phyloP scores from a whole-genome alignment of 192 early-diverging fungal species.

The Coemansia sp. region DNA sequence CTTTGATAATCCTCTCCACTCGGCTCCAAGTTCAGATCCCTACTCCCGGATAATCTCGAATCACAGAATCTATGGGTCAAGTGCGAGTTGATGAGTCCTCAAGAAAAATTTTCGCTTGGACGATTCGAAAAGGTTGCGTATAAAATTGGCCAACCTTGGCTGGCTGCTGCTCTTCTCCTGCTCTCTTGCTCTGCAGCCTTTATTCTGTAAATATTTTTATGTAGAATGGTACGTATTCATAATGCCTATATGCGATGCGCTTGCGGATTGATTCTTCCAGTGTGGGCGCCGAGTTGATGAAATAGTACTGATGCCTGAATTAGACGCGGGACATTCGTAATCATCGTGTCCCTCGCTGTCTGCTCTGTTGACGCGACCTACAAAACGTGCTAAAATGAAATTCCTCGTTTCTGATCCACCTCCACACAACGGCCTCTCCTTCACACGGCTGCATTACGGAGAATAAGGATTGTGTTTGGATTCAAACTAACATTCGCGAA shows the following conservation, averaged over 20 bases:
- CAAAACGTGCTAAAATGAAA: constrained; percentile 41
- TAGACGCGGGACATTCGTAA: constrained; percentile 47
- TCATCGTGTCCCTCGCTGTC: constrained; percentile 51
- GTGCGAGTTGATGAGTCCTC: too few species aligned
- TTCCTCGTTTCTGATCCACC: constrained; percentile 52
- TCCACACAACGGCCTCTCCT: background rate
- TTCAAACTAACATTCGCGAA: too few species aligned
- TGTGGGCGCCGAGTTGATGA: constrained; percentile 38
- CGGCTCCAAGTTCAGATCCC: too few species aligned
- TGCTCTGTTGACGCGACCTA: constrained; percentile 37
- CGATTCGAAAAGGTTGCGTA: too few species aligned
- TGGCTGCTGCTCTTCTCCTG: background rate
- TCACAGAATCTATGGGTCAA: too few species aligned
- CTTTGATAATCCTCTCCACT: too few species aligned
- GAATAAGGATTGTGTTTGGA: too few species aligned
- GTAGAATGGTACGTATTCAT: background rate
- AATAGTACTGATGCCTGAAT: constrained; percentile 46
- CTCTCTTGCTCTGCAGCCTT: background rate
- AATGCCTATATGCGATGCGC: background rate
- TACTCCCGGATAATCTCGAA: too few species aligned
- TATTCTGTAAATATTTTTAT: background rate
- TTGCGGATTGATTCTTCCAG: background rate
- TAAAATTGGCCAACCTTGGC: background rate
- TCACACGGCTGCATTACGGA: background rate
- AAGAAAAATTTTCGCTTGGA: too few species aligned